phyloP scores from a whole-genome alignment of 2,329 filamentous ascomycete genomes.

The Ascomycota sp. region DNA sequence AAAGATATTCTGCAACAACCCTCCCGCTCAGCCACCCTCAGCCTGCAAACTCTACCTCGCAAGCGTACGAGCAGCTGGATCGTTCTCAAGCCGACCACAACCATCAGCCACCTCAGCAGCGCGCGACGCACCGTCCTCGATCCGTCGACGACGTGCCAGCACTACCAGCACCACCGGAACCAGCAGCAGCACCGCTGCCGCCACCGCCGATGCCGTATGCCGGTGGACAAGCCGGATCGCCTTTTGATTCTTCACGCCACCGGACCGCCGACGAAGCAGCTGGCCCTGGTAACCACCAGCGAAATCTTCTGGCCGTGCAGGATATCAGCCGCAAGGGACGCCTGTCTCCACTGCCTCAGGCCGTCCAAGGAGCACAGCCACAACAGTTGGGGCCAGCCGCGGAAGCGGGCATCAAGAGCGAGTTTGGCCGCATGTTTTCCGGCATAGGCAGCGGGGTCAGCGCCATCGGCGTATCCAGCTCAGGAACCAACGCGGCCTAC shows the following conservation, averaged over 20 bases:
- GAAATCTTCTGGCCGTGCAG: constrained; percentile 59
- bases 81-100: constrained; percentile 19
- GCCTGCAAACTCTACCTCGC: no score
- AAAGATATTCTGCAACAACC: no score
- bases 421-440: constrained; percentile 86
- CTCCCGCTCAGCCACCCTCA: no score
- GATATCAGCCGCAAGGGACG: constrained; percentile 66
- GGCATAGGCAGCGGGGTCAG: constrained; percentile 52
- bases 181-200: no score
- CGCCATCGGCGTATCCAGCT: constrained; percentile 29
- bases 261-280: constrained; percentile 29
- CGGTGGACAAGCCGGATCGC: constrained; percentile 17
- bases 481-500: constrained; percentile 25
- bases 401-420: constrained; percentile 81
- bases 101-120: constrained; percentile 12
- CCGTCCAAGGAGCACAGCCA: constrained; percentile 77
- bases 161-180: no score
- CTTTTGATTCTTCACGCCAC: constrained; percentile 19
- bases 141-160: constrained; percentile 29
- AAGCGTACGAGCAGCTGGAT: constrained; percentile 33
- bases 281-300: constrained; percentile 30
- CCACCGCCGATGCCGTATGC: constrained; percentile 24
- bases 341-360: constrained; percentile 75
- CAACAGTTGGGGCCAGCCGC: constrained; percentile 59
- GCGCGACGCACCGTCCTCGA: constrained; percentile 16